A percentile compares a stretch with the other conserved stretches of the same genome.
These are phyloP conservation scores for Myotisia sp. DNA, from an alignment of 2,329 filamentous ascomycete species.

Conservation along the genomic window DNA sequence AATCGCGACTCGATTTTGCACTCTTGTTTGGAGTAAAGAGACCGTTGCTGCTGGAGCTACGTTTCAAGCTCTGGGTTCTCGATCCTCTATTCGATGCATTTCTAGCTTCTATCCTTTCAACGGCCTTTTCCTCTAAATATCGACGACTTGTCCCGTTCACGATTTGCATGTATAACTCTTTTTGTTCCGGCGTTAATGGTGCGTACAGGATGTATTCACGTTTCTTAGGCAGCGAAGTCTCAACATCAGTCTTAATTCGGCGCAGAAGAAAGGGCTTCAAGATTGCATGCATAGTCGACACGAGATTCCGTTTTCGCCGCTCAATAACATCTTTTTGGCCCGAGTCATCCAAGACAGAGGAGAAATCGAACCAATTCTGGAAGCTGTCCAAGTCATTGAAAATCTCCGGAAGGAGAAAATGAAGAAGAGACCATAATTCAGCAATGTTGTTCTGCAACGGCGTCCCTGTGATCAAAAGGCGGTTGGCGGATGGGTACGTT, in stretches of 20 bases:
- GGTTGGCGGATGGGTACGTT: slow-evolving; percentile 76
- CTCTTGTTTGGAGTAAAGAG: slow-evolving; percentile 50
- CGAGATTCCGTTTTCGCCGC: slow-evolving; percentile 59
- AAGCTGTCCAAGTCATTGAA: slow-evolving; percentile 91
- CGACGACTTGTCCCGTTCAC: slow-evolving; percentile 56
- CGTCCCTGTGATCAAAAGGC: slow-evolving; percentile 85
- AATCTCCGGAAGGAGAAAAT: slow-evolving; percentile 83
- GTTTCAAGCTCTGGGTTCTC: slow-evolving; percentile 40
- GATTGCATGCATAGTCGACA: slow-evolving; percentile 82
- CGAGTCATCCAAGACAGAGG: slow-evolving; percentile 70
- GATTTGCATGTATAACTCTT: slow-evolving; percentile 77
- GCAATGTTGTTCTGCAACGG: slow-evolving; percentile 91
- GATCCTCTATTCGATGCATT: slow-evolving; percentile 17
- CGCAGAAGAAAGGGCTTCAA: slow-evolving; percentile 81
- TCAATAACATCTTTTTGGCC: slow-evolving; percentile 67
- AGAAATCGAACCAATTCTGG: slow-evolving; percentile 94
- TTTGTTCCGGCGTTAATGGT: slow-evolving; percentile 78
- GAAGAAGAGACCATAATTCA: slow-evolving; percentile 85
- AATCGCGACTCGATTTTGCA: slow-evolving; percentile 56
- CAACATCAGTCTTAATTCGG: slow-evolving; percentile 84
- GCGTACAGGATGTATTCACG: slow-evolving; percentile 92
- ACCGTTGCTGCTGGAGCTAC: slow-evolving; percentile 37
- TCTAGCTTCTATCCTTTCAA: slow-evolving; percentile 33
- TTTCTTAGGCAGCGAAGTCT: slow-evolving; percentile 83
- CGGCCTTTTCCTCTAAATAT: slow-evolving; percentile 38